Evolutionary conservation across 164 flowering plant species (phyloP).

Genomic region (Tetrastigma voinierianum): DNA sequence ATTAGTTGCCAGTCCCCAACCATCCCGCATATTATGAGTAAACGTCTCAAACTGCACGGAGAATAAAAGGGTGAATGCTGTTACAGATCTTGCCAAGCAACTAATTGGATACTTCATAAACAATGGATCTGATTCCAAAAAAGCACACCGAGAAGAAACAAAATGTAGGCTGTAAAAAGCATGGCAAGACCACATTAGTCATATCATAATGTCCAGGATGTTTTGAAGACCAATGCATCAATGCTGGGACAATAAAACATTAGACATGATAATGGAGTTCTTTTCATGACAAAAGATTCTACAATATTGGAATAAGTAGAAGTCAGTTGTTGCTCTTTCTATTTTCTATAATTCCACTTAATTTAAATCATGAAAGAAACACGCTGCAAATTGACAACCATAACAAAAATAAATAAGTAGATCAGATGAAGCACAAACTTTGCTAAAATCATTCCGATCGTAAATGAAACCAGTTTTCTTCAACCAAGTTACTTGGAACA

Average conservation of each 20-base stretch:
- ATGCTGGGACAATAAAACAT: too few relatives aligned
- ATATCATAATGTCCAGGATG: too few relatives aligned
- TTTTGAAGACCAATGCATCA: too few relatives aligned
- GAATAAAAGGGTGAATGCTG: constrained; percentile 2
- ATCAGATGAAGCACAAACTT: constrained; percentile 61
- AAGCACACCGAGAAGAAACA: constrained; percentile 1
- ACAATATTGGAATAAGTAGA: too few relatives aligned
- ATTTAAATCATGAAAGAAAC: background rate
- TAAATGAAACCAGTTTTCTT: constrained; percentile 77
- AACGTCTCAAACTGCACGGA: constrained; percentile 59
- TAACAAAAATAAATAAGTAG: background rate
- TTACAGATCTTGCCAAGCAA: background rate
- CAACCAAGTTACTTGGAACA: constrained; percentile 95
- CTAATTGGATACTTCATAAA: background rate
- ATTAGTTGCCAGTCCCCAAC: constrained; percentile 99
- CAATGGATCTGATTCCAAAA: background rate
- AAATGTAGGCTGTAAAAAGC: background rate
- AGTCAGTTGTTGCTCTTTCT: too few relatives aligned
- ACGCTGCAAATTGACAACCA: background rate
- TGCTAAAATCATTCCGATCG: constrained; percentile 64
- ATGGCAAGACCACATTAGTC: too few relatives aligned
- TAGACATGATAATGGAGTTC: too few relatives aligned
- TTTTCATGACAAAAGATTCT: too few relatives aligned
- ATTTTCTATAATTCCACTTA: too few relatives aligned
- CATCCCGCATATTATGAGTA: constrained; percentile 84